These are phyloP conservation scores for Cinnamomum micranthum DNA, from an alignment of 164 flowering plant genomes.

Conservation along the genomic window DNA sequence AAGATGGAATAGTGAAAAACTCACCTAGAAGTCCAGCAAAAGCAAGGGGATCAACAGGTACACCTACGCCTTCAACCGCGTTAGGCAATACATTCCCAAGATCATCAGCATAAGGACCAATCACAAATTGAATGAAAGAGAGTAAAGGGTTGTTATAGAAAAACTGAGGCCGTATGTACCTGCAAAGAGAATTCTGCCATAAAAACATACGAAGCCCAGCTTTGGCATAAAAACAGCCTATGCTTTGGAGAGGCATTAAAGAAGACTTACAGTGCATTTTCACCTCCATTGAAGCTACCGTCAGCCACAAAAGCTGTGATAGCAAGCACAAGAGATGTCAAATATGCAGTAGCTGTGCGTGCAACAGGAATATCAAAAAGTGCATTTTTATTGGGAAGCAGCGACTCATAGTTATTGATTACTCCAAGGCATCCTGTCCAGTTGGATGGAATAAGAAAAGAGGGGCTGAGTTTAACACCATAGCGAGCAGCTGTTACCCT, in stretches of 20 bases:
- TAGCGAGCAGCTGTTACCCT: conserved; percentile 82
- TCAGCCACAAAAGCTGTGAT: conserved; percentile 81
- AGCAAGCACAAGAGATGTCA: conserved; percentile 77
- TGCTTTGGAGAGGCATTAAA: not conserved
- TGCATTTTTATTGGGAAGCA: conserved; percentile 89
- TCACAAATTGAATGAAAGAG: conserved; percentile 78
- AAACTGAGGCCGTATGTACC: conserved; percentile 93
- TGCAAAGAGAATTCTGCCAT: conserved; percentile 27
- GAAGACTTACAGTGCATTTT: conserved; percentile 81
- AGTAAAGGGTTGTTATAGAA: conserved; percentile 87
- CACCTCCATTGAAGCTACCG: conserved; percentile 98
- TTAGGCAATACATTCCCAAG: conserved; percentile 94
- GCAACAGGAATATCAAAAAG: conserved; percentile 95
- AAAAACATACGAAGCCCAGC: not conserved
- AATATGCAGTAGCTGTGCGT: conserved; percentile 90
- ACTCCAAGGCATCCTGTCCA: conserved; percentile 99
- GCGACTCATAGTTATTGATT: conserved; percentile 87
- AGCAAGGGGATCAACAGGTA: conserved; percentile 95
- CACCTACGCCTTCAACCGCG: conserved; percentile 98
- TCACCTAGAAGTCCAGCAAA: conserved; percentile 92
- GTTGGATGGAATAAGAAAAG: conserved; percentile 91
- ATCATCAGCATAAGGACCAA: conserved; percentile 94
- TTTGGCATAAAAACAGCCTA: not conserved
- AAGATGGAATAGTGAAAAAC: conserved; percentile 10
- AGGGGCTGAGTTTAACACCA: conserved; percentile 90